Conservation (phyloP, 1,284 basidiomycete genomes). For the Waitea zeae region DNA sequence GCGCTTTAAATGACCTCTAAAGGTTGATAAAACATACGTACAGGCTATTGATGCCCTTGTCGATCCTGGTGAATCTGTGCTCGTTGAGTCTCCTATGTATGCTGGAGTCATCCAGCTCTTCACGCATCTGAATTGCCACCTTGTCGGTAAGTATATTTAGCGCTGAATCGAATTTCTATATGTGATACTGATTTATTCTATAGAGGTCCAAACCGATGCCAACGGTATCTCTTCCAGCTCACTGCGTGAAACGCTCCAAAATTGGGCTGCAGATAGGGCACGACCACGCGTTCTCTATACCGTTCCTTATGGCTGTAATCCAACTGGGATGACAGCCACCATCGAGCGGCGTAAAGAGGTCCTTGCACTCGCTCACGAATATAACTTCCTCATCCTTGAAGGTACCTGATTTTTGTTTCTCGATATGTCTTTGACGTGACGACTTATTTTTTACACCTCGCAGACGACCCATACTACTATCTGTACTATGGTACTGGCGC, state of each 20-base stretch:
- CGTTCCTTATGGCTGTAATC: slow-evolving; percentile 72
- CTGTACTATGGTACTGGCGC: slow-evolving; percentile 51
- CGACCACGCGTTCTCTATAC: slow-evolving; percentile 80
- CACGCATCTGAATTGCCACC: slow-evolving; percentile 3
- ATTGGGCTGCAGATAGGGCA: slow-evolving; percentile 58
- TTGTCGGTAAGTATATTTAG: neutral
- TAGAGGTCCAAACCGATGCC: slow-evolving; percentile 71
- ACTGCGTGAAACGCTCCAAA: slow-evolving; percentile 51
- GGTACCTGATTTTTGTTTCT: too few relatives aligned
- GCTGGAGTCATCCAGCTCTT: slow-evolving; percentile 28
- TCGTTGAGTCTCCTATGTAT: slow-evolving; percentile 81
- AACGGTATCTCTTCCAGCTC: slow-evolving; percentile 53
- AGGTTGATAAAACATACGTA: neutral
- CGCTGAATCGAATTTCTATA: too few relatives aligned
- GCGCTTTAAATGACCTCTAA: slow-evolving; percentile 5
- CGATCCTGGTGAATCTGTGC: slow-evolving; percentile 67
- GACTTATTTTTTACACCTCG: slow-evolving; percentile 1
- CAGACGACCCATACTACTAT: slow-evolving; percentile 70
- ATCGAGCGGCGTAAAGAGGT: slow-evolving; percentile 64
- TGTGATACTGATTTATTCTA: slow-evolving; percentile 1
- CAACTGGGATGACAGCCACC: slow-evolving; percentile 65
- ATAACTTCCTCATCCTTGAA: slow-evolving; percentile 78
- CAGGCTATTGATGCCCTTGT: slow-evolving; percentile 44
- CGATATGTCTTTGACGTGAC: neutral
- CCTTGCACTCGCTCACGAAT: slow-evolving; percentile 54